Evolutionary conservation across 148 eudicot species (phyloP).

Genomic region (Silene latifolia): DNA sequence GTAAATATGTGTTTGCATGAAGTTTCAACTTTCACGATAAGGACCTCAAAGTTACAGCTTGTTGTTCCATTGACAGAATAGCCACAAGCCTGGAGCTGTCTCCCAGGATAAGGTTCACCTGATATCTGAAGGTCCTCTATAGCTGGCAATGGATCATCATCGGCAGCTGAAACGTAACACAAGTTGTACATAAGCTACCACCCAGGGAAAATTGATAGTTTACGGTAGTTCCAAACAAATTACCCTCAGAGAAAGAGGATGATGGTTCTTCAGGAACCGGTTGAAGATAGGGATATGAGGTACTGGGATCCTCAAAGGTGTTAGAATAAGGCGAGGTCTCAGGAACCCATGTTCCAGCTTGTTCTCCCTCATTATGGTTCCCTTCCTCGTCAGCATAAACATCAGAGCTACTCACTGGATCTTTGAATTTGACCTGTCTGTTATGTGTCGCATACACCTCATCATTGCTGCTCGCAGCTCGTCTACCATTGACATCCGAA

Average conservation of each 20-base stretch:
- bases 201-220: conserved; percentile 11
- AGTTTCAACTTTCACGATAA: conserved; percentile 20
- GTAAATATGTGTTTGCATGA: conserved; percentile 1
- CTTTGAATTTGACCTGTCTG: conserved; percentile 72
- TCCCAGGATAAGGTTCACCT: conserved; percentile 92
- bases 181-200: conserved; percentile 15
- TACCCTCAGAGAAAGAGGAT: conserved; percentile 90
- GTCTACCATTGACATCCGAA: conserved; percentile 32
- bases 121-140: conserved; percentile 83
- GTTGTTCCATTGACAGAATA: conserved; percentile 83
- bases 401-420: conserved; percentile 58
- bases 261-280: conserved; percentile 86
- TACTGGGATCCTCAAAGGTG: conserved; percentile 52
- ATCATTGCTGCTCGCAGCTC: conserved; percentile 34
- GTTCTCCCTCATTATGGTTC: conserved; percentile 49
- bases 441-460: conserved; percentile 30
- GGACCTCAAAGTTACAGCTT: conserved; percentile 93
- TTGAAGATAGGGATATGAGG: conserved; percentile 63
- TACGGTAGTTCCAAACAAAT: conserved; percentile 11
- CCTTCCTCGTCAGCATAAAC: conserved; percentile 48
- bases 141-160: conserved; percentile 79
- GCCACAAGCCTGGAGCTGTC: conserved; percentile 74
- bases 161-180: conserved; percentile 55
- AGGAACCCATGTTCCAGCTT: conserved; percentile 50
- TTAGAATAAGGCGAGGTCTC: conserved; percentile 51